Base-by-base conservation (phyloP, 257 asterid genomes). In the Prunella vulgaris region DNA sequence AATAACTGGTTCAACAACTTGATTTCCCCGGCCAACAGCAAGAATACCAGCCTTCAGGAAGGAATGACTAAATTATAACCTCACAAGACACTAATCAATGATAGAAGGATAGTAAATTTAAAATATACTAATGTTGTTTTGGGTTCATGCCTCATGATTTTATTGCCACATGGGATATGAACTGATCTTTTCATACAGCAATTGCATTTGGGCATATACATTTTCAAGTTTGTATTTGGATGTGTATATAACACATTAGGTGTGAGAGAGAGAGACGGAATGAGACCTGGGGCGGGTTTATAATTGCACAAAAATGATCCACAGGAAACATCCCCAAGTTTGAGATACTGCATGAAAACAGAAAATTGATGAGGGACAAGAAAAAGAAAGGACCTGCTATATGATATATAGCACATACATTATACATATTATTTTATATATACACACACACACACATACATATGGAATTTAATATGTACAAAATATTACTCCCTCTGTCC, bases 281-380 rank as follows among this genome's bases (percentile, higher is more conserved):
- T 66, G 74, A 59, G 80, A 91, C 98, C 98, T 92, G 99, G 37
- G 99, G 98, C 14, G 98, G 99, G 77, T 95, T 94, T 78, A 89
- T 92, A 68, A 92, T 95, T 71, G 99, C 99, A 78, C 98, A 95
- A 78, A 95, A 95, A 4, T 65, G 80, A 82, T 95, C 99, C 68
- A 95, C 97, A 5, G 99, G 98, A 83, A 81, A 95, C 99, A 95
- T 95, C 78, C 99, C 99, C 89, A 95, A 88, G 82, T 95, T 95
- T 30, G 98, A 94, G 78, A 95, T 92, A 85, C 98, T 92, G 94
- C 90, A 81, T 14, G 70, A 60, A 66, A 37, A 72, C 37, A 33
- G 56, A 52, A 56, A 56, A 68, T 30, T 28, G 60, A 74, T 77
- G 64, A 76, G 52, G 61, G 61, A 64, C 60, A 15, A 38, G 42